phyloP scores from a whole-genome alignment of 306 rosid species.

The Gastrolobium bilobum region DNA sequence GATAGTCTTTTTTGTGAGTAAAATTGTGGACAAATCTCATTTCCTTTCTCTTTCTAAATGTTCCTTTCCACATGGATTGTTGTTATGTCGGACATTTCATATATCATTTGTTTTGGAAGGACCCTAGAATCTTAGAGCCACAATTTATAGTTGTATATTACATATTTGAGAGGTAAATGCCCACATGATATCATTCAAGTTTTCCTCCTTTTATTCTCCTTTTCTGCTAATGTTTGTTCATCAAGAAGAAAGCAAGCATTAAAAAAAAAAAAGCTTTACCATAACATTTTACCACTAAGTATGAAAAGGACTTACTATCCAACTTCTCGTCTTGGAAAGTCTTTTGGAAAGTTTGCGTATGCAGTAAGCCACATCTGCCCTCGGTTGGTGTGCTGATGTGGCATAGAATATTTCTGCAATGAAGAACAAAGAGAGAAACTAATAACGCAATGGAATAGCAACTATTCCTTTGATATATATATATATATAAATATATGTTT shows the following conservation, averaged over 20 bases:
- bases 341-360: conserved; percentile 81
- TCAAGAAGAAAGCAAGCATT: neutral
- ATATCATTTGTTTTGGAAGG: neutral
- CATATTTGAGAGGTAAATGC: neutral
- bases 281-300: neutral
- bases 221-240: neutral
- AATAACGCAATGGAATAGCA: conserved; percentile 26
- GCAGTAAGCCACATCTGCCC: conserved; percentile 93
- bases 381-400: conserved; percentile 79
- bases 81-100: conserved; percentile 1
- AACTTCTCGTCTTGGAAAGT: conserved; percentile 81
- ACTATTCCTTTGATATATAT: too few species aligned
- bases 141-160: neutral
- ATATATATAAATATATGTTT: too few species aligned
- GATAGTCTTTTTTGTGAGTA: neutral
- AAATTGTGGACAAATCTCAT: neutral
- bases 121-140: neutral
- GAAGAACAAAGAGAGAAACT: neutral
- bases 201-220: too few species aligned
- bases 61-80: neutral
- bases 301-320: conserved; percentile 70
- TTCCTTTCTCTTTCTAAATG: conserved; percentile 8
- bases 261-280: neutral
- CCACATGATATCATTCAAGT: neutral
- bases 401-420: conserved; percentile 76